phyloP scores from a whole-genome alignment of 208 protist genomes.

The Tritrichomonas musculus region DNA sequence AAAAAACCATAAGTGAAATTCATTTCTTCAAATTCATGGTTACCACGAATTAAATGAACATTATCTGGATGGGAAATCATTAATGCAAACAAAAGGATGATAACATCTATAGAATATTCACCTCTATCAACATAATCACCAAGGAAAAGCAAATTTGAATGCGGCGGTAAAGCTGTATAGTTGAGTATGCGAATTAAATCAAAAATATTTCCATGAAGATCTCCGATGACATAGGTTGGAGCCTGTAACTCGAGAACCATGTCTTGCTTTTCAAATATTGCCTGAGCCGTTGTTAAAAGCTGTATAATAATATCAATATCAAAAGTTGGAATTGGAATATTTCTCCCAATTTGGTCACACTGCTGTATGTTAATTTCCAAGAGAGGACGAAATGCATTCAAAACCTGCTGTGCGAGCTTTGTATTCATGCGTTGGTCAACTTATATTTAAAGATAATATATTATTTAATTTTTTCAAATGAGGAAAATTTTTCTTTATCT shows the following conservation, averaged over 20 bases:
- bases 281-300: not conserved
- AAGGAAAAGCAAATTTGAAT: not conserved
- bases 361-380: not conserved
- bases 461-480: too few relatives aligned
- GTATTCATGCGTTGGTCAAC: too few relatives aligned
- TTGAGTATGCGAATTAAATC: not conserved
- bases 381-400: too few relatives aligned
- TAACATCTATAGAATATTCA: slow-evolving; percentile 37
- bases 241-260: not conserved
- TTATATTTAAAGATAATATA: too few relatives aligned
- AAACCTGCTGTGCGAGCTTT: too few relatives aligned
- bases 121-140: slow-evolving; percentile 53
- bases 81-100: slow-evolving; percentile 40
- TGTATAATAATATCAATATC: not conserved
- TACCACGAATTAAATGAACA: slow-evolving; percentile 45
- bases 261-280: not conserved
- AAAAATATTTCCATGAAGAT: not conserved
- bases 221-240: not conserved
- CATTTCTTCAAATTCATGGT: slow-evolving; percentile 45
- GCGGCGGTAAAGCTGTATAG: not conserved
- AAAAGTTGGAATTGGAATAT: not conserved
- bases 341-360: not conserved
- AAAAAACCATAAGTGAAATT: slow-evolving; percentile 40
- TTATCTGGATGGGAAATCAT: slow-evolving; percentile 40
- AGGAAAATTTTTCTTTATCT: too few relatives aligned